A percentile compares a stretch with the other conserved stretches of the same genome.
These are phyloP conservation scores for Pleurotus eryngii DNA, from an alignment of 768 basidiomycete genomes.

Conservation along the genomic window DNA sequence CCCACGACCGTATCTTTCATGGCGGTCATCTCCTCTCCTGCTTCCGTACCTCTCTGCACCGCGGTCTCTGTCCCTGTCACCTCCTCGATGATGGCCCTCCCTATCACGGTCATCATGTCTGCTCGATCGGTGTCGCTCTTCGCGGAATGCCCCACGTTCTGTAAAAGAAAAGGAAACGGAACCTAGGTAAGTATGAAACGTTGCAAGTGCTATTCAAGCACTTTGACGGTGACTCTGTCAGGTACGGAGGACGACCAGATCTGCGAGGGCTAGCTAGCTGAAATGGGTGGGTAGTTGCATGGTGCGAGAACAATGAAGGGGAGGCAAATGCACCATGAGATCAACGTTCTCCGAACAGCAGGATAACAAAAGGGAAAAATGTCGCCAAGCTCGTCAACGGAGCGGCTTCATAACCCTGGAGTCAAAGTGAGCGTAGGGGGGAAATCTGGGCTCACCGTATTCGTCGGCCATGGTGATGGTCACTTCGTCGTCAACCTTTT, in stretches of 20 bases:
- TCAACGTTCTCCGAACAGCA: slow-evolving; percentile 40
- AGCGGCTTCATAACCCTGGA: slow-evolving; percentile 12
- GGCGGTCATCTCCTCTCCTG: slow-evolving; percentile 30
- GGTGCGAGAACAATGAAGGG: slow-evolving; percentile 45
- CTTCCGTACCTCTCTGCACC: slow-evolving; percentile 28
- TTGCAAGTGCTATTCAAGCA: slow-evolving; percentile 21
- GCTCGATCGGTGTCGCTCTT: slow-evolving; percentile 65
- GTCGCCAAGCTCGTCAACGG: not conserved
- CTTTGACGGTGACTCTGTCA: slow-evolving; percentile 34
- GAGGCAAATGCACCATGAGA: slow-evolving; percentile 57
- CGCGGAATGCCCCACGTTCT: slow-evolving; percentile 59
- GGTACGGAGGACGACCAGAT: slow-evolving; percentile 15
- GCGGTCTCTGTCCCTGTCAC: slow-evolving; percentile 33
- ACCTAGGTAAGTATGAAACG: slow-evolving; percentile 46
- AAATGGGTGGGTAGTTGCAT: slow-evolving; percentile 39
- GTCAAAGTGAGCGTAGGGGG: slow-evolving; percentile 19
- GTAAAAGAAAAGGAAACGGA: slow-evolving; percentile 37
- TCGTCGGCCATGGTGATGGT: slow-evolving; percentile 44
- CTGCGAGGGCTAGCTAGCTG: slow-evolving; percentile 62
- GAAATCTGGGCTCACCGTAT: slow-evolving; percentile 45
- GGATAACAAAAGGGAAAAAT: slow-evolving; percentile 31
- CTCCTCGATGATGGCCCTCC: slow-evolving; percentile 43
- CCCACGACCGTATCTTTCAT: slow-evolving; percentile 29
- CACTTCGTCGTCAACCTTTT: slow-evolving; percentile 5
- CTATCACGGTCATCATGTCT: slow-evolving; percentile 56